Evolutionary conservation across 345 rosid genomes (phyloP).

Genomic region (Kandelia obovata): DNA sequence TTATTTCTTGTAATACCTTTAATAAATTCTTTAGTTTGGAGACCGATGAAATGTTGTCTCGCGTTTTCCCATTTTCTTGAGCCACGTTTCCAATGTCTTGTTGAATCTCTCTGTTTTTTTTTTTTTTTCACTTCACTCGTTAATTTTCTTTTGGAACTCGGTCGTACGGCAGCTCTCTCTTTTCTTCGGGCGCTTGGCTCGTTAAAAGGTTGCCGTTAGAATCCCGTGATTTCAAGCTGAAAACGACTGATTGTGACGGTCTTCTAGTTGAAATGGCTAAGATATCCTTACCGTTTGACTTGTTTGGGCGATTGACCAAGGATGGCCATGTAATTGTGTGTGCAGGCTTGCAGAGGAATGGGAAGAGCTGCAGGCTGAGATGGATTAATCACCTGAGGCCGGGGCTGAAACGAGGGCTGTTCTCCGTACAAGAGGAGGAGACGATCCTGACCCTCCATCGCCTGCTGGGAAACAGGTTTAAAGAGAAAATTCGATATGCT

Average conservation of each 20-base stretch:
- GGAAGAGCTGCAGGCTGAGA: conserved; percentile 91
- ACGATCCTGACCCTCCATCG: conserved; percentile 62
- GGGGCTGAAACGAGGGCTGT: conserved; percentile 67
- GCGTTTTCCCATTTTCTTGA: no score
- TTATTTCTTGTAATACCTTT: no score
- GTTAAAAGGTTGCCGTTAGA: no score
- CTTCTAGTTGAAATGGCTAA: conserved; percentile 7
- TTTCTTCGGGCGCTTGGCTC: no score
- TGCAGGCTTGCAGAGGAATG: conserved; percentile 82
- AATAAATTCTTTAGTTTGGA: no score
- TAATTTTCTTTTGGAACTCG: no score
- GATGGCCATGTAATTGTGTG: neutral
- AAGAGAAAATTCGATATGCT: neutral
- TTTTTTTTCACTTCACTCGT: no score
- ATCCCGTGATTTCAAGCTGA: no score
- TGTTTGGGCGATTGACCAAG: neutral
- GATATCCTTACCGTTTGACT: conserved; percentile 12
- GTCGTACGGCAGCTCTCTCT: no score
- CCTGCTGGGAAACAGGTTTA: conserved; percentile 90
- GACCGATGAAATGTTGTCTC: no score
- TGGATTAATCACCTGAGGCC: conserved; percentile 96
- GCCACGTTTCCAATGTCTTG: no score
- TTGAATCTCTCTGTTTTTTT: no score
- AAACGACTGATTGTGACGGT: neutral
- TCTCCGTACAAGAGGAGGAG: conserved; percentile 62